Conservation (phyloP, 2,329 filamentous ascomycete genomes). For the Pseudogymnoascus sp. region DNA sequence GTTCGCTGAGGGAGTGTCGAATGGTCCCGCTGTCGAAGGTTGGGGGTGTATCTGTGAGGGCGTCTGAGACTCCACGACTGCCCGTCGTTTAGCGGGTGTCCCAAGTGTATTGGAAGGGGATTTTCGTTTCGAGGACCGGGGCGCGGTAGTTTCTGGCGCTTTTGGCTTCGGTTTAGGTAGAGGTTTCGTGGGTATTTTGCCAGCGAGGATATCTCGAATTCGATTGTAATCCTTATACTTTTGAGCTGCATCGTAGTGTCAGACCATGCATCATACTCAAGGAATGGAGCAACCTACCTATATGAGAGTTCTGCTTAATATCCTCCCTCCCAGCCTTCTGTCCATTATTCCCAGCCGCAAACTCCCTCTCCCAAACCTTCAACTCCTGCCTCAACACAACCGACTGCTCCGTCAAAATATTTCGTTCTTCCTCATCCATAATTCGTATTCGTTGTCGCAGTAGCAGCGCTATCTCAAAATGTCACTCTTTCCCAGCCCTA, state of each 20-base stretch:
- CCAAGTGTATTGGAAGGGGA: conserved; percentile 22
- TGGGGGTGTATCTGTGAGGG: conserved; percentile 37
- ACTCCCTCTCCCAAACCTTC: conserved; percentile 68
- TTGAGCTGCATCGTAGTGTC: conserved; percentile 41
- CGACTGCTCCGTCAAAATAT: conserved; percentile 28
- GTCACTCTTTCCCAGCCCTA: not conserved
- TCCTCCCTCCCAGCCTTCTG: conserved; percentile 66
- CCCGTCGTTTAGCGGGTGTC: conserved; percentile 48
- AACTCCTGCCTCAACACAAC: conserved; percentile 58
- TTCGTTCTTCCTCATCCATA: conserved; percentile 11
- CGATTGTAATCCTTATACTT: conserved; percentile 76
- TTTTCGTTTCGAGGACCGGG: conserved; percentile 17
- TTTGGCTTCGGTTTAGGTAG: conserved; percentile 27
- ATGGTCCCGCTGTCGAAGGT: conserved; percentile 37
- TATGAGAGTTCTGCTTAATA: conserved; percentile 66
- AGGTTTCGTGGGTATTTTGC: conserved; percentile 39
- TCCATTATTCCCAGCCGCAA: conserved; percentile 55
- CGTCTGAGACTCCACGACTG: conserved; percentile 35
- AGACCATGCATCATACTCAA: not conserved
- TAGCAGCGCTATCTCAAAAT: not conserved
- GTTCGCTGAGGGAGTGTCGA: conserved; percentile 49
- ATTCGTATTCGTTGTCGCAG: not conserved
- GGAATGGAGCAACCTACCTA: conserved; percentile 46
- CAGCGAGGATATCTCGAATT: conserved; percentile 51
- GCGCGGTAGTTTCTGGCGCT: conserved; percentile 29